phyloP scores from a whole-genome alignment of 1,284 basidiomycete genomes.

The Megacollybia platyphylla region DNA sequence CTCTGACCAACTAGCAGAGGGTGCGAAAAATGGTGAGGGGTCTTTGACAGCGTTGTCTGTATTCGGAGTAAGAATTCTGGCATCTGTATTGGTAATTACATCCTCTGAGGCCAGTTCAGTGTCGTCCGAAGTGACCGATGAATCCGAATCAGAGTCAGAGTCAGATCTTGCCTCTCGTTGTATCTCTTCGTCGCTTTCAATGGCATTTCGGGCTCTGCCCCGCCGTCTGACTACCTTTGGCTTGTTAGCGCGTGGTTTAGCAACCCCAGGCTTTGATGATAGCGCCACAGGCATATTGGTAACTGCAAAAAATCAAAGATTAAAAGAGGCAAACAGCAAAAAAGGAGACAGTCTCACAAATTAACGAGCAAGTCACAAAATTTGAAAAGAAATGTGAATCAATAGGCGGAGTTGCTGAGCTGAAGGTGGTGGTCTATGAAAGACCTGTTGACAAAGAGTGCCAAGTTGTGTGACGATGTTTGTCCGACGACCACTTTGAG shows the following conservation, averaged over 20 bases:
- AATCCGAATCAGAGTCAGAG: slow-evolving; percentile 46
- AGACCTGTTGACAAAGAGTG: too few relatives aligned
- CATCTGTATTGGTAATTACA: slow-evolving; percentile 30
- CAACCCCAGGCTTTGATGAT: too few relatives aligned
- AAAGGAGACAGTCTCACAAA: too few relatives aligned
- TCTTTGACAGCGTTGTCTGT: slow-evolving; percentile 21
- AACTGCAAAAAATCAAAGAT: too few relatives aligned
- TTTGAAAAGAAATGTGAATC: too few relatives aligned
- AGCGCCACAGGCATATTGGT: too few relatives aligned
- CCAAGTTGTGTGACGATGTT: too few relatives aligned
- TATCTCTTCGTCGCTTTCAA: slow-evolving; percentile 65
- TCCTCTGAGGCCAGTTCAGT: slow-evolving; percentile 53
- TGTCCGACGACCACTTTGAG: too few relatives aligned
- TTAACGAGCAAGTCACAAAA: too few relatives aligned
- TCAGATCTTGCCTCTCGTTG: slow-evolving; percentile 56
- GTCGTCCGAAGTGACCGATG: slow-evolving; percentile 48
- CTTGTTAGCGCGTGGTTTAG: slow-evolving; percentile 15
- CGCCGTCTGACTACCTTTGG: slow-evolving; percentile 29
- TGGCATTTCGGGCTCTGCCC: slow-evolving; percentile 39
- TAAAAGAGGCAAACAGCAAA: too few relatives aligned
- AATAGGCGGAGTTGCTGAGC: too few relatives aligned
- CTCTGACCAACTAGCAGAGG: slow-evolving; percentile 59
- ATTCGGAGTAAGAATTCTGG: slow-evolving; percentile 45
- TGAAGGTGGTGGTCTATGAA: too few relatives aligned
- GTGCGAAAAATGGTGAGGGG: slow-evolving; percentile 35